Evolutionary conservation across 169 alveolate genomes (phyloP).

Genomic region (Cytauxzoon felis): DNA sequence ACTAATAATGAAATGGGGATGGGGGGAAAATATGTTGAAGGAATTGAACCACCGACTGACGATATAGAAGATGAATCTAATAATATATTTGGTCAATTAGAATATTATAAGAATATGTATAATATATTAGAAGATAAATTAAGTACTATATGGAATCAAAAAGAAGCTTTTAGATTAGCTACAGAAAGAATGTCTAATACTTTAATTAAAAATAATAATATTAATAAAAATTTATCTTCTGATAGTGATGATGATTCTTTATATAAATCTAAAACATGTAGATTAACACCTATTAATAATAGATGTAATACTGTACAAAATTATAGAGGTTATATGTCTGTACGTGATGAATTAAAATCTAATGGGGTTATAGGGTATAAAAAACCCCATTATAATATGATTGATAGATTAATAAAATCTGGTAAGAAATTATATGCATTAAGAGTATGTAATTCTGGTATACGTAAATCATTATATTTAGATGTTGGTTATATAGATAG

Average conservation of each 20-base stretch:
- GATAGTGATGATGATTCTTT: not conserved
- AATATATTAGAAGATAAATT: not conserved
- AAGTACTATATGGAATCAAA: not conserved
- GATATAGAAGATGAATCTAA: not conserved
- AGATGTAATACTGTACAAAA: no score
- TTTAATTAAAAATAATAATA: no score
- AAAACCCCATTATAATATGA: not conserved
- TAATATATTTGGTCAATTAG: not conserved
- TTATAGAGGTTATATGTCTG: no score
- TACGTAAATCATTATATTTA: slow-evolving; percentile 8
- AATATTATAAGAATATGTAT: not conserved
- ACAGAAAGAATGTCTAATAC: not conserved
- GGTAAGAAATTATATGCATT: slow-evolving; percentile 44
- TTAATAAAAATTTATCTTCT: not conserved
- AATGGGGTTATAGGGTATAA: not conserved
- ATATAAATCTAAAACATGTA: no score
- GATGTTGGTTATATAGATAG: slow-evolving; percentile 19
- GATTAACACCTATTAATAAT: no score
- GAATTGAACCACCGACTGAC: not conserved
- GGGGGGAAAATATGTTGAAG: no score
- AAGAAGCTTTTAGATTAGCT: not conserved
- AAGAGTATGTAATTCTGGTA: slow-evolving; percentile 15
- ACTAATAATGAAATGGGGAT: no score
- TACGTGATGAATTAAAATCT: not conserved
- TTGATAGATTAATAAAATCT: slow-evolving; percentile 11